Conservation (phyloP, 352 stramenopile genomes). For the Thraustochytrium aureum region DNA sequence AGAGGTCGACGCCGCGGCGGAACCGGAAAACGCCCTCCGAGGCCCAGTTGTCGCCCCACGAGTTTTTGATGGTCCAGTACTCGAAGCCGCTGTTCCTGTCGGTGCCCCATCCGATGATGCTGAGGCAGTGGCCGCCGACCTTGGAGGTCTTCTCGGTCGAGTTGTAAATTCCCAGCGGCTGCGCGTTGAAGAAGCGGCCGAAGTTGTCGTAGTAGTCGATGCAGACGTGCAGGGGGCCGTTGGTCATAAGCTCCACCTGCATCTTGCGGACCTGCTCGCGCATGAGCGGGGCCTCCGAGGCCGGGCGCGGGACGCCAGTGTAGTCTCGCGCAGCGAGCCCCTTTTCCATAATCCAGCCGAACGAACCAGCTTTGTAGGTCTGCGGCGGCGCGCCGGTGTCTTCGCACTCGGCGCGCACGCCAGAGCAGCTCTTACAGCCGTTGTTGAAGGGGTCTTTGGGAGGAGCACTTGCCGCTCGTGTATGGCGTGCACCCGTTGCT, state of each 20-base stretch:
- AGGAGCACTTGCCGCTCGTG: slow-evolving; percentile 34
- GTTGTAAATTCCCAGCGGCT: slow-evolving; percentile 48
- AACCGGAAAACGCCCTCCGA: slow-evolving; percentile 89
- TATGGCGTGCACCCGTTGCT: slow-evolving; percentile 32
- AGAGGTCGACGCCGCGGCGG: slow-evolving; percentile 73
- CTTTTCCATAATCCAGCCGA: slow-evolving; percentile 25
- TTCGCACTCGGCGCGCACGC: slow-evolving; percentile 41
- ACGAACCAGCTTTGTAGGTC: slow-evolving; percentile 14
- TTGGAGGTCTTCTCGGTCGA: slow-evolving; percentile 8
- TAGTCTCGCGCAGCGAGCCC: background rate
- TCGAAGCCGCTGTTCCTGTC: slow-evolving; percentile 77
- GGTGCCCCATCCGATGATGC: slow-evolving; percentile 37
- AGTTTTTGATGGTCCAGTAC: slow-evolving; percentile 89
- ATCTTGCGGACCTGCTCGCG: slow-evolving; percentile 17
- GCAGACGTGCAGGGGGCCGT: slow-evolving; percentile 49
- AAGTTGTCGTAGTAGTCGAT: slow-evolving; percentile 55
- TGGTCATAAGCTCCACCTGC: slow-evolving; percentile 53
- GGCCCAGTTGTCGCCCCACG: slow-evolving; percentile 86
- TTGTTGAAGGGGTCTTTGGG: slow-evolving; percentile 37
- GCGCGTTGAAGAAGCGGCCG: slow-evolving; percentile 51
- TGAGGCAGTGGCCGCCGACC: slow-evolving; percentile 46
- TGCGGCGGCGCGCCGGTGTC: slow-evolving; percentile 17
- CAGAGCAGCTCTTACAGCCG: slow-evolving; percentile 16
- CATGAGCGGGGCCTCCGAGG: background rate
- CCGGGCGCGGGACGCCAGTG: slow-evolving; percentile 13